Percentiles rank a stretch among this genome's conserved stretches.
These are phyloP conservation scores for Quercus robur DNA, from an alignment of 306 rosid species.

Conservation along the genomic window DNA sequence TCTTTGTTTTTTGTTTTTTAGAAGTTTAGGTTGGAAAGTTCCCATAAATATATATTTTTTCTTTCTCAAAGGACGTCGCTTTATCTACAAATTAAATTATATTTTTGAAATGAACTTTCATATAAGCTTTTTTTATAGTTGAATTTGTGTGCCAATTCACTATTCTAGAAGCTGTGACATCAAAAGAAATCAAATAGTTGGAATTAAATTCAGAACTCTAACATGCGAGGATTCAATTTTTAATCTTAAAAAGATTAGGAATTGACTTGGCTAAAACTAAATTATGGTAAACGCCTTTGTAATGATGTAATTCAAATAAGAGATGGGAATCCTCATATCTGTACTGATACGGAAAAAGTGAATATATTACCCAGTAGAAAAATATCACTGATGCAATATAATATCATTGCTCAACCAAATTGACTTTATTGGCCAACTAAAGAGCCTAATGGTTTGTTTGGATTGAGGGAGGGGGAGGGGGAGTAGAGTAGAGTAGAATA, in stretches of 20 bases:
- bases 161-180: constrained; percentile 27
- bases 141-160: not conserved
- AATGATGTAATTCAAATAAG: too few species aligned
- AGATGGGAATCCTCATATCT: too few species aligned
- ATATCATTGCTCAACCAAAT: too few species aligned
- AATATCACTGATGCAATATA: too few species aligned
- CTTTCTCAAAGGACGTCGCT: constrained; percentile 13
- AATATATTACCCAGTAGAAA: too few species aligned
- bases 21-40: constrained; percentile 30
- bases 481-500: too few species aligned
- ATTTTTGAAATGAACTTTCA: not conserved
- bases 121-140: not conserved
- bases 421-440: too few species aligned
- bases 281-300: too few species aligned
- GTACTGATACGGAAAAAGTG: too few species aligned
- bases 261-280: too few species aligned
- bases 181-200: not conserved
- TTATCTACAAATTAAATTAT: not conserved
- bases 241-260: not conserved
- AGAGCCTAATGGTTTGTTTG: too few species aligned
- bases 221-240: not conserved
- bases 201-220: not conserved
- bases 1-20: not conserved
- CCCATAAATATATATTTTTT: not conserved
- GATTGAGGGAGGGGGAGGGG: too few species aligned